phyloP scores from a whole-genome alignment of 345 rosid species.

The Hibiscus trionum region DNA sequence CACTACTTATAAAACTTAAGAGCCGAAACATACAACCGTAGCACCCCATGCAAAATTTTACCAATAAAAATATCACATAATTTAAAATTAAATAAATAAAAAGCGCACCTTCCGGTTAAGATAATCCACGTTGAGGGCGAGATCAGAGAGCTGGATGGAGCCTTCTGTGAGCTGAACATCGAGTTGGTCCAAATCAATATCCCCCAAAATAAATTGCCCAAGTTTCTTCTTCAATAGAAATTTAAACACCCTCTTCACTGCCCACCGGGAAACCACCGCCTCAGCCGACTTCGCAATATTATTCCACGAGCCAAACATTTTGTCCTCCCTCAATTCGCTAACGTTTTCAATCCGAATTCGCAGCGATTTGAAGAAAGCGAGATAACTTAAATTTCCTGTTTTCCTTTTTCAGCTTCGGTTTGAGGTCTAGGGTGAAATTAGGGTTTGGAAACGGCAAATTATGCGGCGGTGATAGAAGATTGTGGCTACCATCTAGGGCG shows the following conservation, averaged over 20 bases:
- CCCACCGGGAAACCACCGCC: conserved; percentile 74
- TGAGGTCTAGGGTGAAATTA: background rate
- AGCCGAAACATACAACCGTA: background rate
- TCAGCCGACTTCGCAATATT: conserved; percentile 69
- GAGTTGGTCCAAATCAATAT: conserved; percentile 87
- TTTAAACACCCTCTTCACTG: conserved; percentile 75
- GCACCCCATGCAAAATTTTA: background rate
- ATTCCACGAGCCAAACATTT: conserved; percentile 46
- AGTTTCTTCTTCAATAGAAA: conserved; percentile 86
- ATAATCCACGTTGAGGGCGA: conserved; percentile 81
- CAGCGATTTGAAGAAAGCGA: conserved; percentile 1
- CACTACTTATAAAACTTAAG: background rate
- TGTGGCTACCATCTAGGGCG: conserved; percentile 23
- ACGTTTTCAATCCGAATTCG: background rate
- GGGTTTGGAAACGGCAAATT: background rate
- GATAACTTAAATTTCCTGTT: background rate
- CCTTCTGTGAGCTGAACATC: conserved; percentile 86
- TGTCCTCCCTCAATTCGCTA: background rate
- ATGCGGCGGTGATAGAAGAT: conserved; percentile 18
- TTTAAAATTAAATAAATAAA: background rate
- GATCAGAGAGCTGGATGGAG: conserved; percentile 64
- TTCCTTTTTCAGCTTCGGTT: background rate
- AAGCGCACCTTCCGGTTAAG: conserved; percentile 55
- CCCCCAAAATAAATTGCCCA: conserved; percentile 75
- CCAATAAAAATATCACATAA: background rate